A percentile compares a stretch with the other conserved stretches of the same genome.
These are phyloP conservation scores for Mycena rosella DNA, from an alignment of 768 basidiomycete genomes.

Conservation along the genomic window DNA sequence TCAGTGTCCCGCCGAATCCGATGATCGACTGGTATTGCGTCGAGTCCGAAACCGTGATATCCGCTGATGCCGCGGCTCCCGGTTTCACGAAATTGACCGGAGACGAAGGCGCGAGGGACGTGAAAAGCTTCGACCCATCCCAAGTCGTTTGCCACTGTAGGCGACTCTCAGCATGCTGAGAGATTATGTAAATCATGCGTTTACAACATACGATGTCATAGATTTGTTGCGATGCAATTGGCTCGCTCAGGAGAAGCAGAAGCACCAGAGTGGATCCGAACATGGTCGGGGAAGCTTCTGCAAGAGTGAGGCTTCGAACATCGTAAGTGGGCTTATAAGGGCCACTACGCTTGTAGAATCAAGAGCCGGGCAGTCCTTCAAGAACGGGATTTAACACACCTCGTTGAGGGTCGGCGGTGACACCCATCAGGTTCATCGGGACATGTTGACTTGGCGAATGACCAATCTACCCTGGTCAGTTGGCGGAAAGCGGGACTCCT, in stretches of 20 bases:
- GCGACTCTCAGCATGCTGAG: constrained; percentile 9
- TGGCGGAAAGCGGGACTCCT: neutral
- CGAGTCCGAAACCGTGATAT: constrained; percentile 72
- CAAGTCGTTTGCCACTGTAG: constrained; percentile 71
- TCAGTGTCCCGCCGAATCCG: constrained; percentile 77
- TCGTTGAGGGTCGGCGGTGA: constrained; percentile 5
- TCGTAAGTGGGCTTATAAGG: neutral
- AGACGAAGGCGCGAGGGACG: constrained; percentile 56
- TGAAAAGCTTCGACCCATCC: constrained; percentile 65
- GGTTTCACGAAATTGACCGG: constrained; percentile 71
- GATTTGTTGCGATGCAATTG: constrained; percentile 61
- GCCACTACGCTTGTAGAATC: neutral
- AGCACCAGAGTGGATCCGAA: neutral
- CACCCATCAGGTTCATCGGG: constrained; percentile 8
- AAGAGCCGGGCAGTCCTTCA: constrained; percentile 9
- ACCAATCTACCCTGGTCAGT: neutral
- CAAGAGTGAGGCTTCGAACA: neutral
- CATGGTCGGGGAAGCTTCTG: neutral
- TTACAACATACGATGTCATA: constrained; percentile 63
- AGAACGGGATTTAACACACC: constrained; percentile 9
- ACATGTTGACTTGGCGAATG: constrained; percentile 2
- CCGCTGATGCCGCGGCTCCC: constrained; percentile 67
- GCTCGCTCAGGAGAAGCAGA: neutral
- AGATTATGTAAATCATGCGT: neutral
- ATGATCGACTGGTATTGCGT: constrained; percentile 68